A percentile compares a stretch with the other conserved stretches of the same genome.
Evolutionary conservation across 73 alveolate species (phyloP).

Genomic region (Effrenium voratum): DNA sequence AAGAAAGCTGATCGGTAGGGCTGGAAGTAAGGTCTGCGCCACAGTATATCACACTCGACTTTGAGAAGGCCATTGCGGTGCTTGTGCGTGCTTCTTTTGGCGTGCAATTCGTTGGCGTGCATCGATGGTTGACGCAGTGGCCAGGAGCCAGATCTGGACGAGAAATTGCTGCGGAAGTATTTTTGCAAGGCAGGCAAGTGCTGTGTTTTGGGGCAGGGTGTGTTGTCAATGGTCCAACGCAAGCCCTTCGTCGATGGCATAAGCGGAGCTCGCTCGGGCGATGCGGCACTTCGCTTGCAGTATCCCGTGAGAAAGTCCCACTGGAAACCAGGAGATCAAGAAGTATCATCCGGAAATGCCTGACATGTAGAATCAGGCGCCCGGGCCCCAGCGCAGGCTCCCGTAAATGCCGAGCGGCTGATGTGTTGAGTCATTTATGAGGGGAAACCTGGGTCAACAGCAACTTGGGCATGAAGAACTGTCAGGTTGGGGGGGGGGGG

Average conservation of each 20-base stretch:
- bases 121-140: neutral
- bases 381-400: neutral
- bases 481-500: neutral
- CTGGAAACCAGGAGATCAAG: neutral
- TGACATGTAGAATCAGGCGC: neutral
- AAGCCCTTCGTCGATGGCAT: neutral
- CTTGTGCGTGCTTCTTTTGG: neutral
- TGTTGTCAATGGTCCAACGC: neutral
- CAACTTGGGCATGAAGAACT: neutral
- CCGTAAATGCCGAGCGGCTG: neutral
- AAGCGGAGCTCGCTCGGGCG: neutral
- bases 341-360: neutral
- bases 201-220: neutral
- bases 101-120: neutral
- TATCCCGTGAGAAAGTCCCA: neutral
- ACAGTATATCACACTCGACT: constrained; percentile 69
- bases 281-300: neutral
- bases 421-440: neutral
- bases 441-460: neutral
- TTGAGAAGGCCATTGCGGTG: constrained; percentile 41
- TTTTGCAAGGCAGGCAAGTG: constrained; percentile 34
- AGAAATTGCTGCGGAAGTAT: constrained; percentile 65
- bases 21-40: constrained; percentile 32
- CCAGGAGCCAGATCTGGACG: constrained; percentile 86
- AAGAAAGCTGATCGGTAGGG: neutral